Conservation (phyloP, 2,329 filamentous ascomycete genomes). For the Hypoxylon sp. region DNA sequence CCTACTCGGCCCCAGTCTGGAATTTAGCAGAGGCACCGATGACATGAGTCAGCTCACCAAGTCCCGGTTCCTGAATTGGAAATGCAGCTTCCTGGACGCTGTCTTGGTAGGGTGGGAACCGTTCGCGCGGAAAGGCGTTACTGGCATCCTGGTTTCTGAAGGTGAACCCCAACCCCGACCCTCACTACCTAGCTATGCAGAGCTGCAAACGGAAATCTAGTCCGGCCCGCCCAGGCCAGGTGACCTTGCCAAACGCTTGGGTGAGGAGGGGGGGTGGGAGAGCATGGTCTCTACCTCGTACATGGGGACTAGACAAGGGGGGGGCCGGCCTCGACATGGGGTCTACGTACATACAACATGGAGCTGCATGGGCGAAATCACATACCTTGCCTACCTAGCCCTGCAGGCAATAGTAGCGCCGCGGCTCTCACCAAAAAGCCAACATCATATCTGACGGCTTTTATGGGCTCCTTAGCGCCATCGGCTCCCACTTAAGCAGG, state of each 20-base stretch:
- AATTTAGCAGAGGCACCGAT: constrained; percentile 19
- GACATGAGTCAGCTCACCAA: constrained; percentile 22
- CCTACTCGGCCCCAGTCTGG: constrained; percentile 21
- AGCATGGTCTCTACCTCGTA: too few relatives aligned
- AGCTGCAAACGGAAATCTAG: constrained; percentile 38
- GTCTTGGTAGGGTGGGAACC: constrained; percentile 32
- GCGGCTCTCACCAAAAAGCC: constrained; percentile 37
- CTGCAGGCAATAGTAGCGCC: constrained; percentile 30
- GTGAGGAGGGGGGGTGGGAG: constrained; percentile 27
- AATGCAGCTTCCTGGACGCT: constrained; percentile 23
- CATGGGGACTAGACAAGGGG: too few relatives aligned
- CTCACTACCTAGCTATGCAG: constrained; percentile 28
- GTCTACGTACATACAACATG: too few relatives aligned
- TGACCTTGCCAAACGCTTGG: constrained; percentile 36
- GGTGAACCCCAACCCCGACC: too few relatives aligned
- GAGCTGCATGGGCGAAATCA: neutral
- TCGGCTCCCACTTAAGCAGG: constrained; percentile 37
- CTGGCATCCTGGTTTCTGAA: constrained; percentile 28
- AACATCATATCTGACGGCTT: constrained; percentile 39
- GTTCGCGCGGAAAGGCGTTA: constrained; percentile 29
- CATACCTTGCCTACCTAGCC: neutral
- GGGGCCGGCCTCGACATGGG: too few relatives aligned
- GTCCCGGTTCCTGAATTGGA: constrained; percentile 24
- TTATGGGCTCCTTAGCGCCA: constrained; percentile 36
- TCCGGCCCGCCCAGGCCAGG: constrained; percentile 34